Evolutionary conservation across 352 stramenopile species (phyloP), one percentile per base, ranked within the genome.

Genomic region (Phytophthora brassicae): DNA sequence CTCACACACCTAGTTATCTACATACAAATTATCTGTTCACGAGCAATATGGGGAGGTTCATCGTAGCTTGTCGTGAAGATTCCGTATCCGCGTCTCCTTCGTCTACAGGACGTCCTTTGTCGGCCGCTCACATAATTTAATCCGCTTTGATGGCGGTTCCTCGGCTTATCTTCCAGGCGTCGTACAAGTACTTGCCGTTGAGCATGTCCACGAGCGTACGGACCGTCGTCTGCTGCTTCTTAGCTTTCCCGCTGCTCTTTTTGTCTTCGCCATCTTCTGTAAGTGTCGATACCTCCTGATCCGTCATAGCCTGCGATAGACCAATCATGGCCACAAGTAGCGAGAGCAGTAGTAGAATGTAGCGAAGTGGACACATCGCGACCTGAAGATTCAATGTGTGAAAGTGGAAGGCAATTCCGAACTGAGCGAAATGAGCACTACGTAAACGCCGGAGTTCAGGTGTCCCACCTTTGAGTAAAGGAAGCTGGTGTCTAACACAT

Each of bases 181-280:
- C 79, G 67, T 92, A 90, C n/a, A 95, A 66, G 65, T 95, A 95
- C 49, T 89, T 86, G 58, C 86, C 86, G 54, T 90, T 92, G 65
- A 95, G 84, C 86, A 95, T 95, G 64, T 94, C 84, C 14, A 93
- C 48, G 43, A 95, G 69, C 69, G 83, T 92, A 64, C 84, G 82
- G 47, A 92, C 67, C 8, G 66, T 76, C 42, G 84, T 85, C 72
- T 82, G 69, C 56, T 79, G 69, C 55, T 64, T 68, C 62, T 64
- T 60, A 28, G 28, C 24, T 58, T 89, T 85, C 53, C 57, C 68
- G 46, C 74, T 60, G 20, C 69, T 64, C 57, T 90, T 76, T 41
- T 89, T 61, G 43, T 88, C 74, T 24, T 89, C 79, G n/a, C 81
- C 69, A 29, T 86, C 78, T 42, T 85, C 71, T 19, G 73, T 75